phyloP scores from a whole-genome alignment of 306 rosid species.

The Hippophae tibetana region DNA sequence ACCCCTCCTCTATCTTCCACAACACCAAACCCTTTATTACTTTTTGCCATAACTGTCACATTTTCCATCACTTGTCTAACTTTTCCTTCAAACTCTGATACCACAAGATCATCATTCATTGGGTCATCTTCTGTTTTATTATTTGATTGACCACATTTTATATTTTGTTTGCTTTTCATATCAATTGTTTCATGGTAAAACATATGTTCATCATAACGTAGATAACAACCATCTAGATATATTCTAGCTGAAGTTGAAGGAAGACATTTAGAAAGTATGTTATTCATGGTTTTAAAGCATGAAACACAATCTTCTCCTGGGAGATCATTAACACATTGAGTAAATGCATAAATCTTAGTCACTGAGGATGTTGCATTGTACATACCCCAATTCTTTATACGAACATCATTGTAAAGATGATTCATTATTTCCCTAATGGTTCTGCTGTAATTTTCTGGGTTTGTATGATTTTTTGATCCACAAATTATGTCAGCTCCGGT shows the following conservation, averaged over 20 bases:
- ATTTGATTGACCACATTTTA: slow-evolving; percentile 9
- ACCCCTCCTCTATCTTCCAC: slow-evolving; percentile 20
- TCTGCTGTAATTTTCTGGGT: background rate
- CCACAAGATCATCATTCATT: background rate
- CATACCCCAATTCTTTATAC: slow-evolving; percentile 19
- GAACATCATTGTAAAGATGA: slow-evolving; percentile 16
- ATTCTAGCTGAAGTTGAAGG: slow-evolving; percentile 32
- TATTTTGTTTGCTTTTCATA: background rate
- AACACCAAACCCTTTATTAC: slow-evolving; percentile 26
- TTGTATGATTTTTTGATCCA: slow-evolving; percentile 6
- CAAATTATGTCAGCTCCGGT: slow-evolving; percentile 23
- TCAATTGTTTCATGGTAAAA: slow-evolving; percentile 24
- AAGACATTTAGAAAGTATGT: slow-evolving; percentile 26
- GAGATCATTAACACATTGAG: slow-evolving; percentile 33
- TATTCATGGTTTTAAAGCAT: slow-evolving; percentile 26
- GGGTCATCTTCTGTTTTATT: background rate
- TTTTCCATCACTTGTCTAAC: slow-evolving; percentile 16
- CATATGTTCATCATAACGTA: slow-evolving; percentile 36
- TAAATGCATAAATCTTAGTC: slow-evolving; percentile 28
- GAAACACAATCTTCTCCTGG: slow-evolving; percentile 17
- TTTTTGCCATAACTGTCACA: slow-evolving; percentile 18
- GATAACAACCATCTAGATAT: slow-evolving; percentile 43
- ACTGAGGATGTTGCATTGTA: background rate
- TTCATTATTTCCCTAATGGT: slow-evolving; percentile 23
- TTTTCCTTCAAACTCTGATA: slow-evolving; percentile 5